phyloP scores from a whole-genome alignment of 768 basidiomycete species.

The Lactifluus volemus region DNA sequence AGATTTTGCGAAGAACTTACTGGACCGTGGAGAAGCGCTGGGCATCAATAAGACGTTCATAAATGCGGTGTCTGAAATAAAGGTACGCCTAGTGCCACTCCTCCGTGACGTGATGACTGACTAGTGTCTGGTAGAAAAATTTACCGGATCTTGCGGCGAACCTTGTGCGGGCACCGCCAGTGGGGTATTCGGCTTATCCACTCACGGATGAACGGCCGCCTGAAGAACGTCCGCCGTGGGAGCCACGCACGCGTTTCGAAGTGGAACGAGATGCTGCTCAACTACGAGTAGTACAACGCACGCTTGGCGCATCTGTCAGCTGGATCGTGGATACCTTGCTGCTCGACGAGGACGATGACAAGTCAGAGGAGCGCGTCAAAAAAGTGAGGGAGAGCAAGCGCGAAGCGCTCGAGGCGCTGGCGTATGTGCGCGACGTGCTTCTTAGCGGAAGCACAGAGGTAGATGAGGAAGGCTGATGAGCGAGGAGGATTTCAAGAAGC shows the following conservation, averaged over 20 bases:
- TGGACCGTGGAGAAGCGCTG: conserved; percentile 69
- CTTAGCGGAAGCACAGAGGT: conserved; percentile 43
- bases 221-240: conserved; percentile 59
- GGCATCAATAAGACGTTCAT: conserved; percentile 80
- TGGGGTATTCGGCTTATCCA: conserved; percentile 46
- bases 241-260: conserved; percentile 59
- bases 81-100: conserved; percentile 35
- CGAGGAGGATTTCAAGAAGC: conserved; percentile 40
- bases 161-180: conserved; percentile 48
- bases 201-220: conserved; percentile 49
- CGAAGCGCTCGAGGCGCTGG: conserved; percentile 67
- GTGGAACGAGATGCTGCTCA: conserved; percentile 55
- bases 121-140: conserved; percentile 33
- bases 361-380: conserved; percentile 33
- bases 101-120: conserved; percentile 4
- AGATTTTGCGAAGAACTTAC: conserved; percentile 62
- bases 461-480: conserved; percentile 62
- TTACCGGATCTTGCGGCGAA: conserved; percentile 75
- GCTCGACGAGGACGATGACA: conserved; percentile 40
- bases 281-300: conserved; percentile 48
- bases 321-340: conserved; percentile 70
- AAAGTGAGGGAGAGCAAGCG: conserved; percentile 36
- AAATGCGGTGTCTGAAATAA: conserved; percentile 71
- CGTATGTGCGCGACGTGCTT: conserved; percentile 71
- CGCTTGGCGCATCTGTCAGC: conserved; percentile 57